phyloP scores from a whole-genome alignment of 352 stramenopile species.

The Salisapilia sapeloensis region DNA sequence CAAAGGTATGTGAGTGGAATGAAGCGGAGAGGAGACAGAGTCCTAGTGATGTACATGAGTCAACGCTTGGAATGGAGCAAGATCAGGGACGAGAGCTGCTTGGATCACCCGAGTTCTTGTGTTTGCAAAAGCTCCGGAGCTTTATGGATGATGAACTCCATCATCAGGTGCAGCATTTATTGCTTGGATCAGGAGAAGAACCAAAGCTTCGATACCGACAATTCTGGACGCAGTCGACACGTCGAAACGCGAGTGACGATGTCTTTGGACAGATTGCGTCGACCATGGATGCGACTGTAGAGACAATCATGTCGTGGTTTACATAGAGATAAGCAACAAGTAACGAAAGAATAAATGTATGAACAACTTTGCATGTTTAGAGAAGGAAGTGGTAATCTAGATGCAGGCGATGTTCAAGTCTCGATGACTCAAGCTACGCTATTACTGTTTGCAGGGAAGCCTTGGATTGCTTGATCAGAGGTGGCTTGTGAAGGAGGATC shows the following conservation, averaged over 20 bases:
- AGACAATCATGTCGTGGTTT: no score
- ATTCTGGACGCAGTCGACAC: conserved; percentile 35
- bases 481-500: no score
- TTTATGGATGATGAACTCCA: conserved; percentile 39
- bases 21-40: not conserved
- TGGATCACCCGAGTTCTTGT: conserved; percentile 35
- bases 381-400: no score
- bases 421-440: no score
- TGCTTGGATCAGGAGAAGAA: conserved; percentile 36
- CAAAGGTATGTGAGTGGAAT: conserved; percentile 42
- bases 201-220: conserved; percentile 30
- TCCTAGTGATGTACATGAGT: not conserved
- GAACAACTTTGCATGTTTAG: no score
- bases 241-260: no score
- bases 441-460: no score
- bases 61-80: conserved; percentile 3
- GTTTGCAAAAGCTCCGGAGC: conserved; percentile 37
- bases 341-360: conserved; percentile 6
- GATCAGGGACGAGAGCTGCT: not conserved
- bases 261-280: no score
- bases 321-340: conserved; percentile 2
- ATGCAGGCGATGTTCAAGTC: no score
- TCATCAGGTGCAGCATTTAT: conserved; percentile 28
- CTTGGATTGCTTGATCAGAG: no score
- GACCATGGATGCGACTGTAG: no score